Percentiles rank a stretch among this genome's conserved stretches.
These are phyloP conservation scores for Phaeotremella skinneri DNA, from an alignment of 768 basidiomycete species.

Conservation along the genomic window DNA sequence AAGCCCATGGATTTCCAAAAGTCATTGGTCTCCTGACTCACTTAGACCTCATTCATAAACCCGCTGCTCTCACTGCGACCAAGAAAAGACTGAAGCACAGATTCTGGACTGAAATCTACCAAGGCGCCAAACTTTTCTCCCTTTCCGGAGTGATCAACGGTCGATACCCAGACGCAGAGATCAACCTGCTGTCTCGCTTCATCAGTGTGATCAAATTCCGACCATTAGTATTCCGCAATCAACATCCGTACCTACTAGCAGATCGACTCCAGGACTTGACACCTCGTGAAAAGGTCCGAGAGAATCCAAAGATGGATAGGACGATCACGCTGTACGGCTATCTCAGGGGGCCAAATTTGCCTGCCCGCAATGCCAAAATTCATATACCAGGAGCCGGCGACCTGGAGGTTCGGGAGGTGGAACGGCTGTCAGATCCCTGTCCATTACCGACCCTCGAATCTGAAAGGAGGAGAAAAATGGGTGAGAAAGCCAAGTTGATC, in stretches of 20 bases:
- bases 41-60: conserved; percentile 93
- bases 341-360: conserved; percentile 66
- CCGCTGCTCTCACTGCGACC: conserved; percentile 75
- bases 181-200: conserved; percentile 92
- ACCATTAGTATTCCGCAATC: conserved; percentile 90
- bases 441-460: conserved; percentile 86
- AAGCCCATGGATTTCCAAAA: conserved; percentile 97
- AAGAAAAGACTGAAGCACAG: conserved; percentile 96
- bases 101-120: conserved; percentile 99
- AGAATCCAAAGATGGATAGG: conserved; percentile 86
- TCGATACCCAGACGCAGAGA: conserved; percentile 94
- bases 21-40: conserved; percentile 95
- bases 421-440: conserved; percentile 85
- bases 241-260: conserved; percentile 89
- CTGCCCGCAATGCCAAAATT: conserved; percentile 60
- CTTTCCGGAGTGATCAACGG: conserved; percentile 95
- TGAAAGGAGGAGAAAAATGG: conserved; percentile 82
- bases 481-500: conserved; percentile 90
- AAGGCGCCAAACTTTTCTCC: conserved; percentile 97
- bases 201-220: conserved; percentile 98
- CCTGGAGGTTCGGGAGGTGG: conserved; percentile 69
- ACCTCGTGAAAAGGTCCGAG: conserved; percentile 73
- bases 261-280: conserved; percentile 96
- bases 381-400: conserved; percentile 97
- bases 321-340: conserved; percentile 93